These are phyloP conservation scores for Entamoeba dispar DNA, from an alignment of 208 protist genomes.

Conservation along the genomic window DNA sequence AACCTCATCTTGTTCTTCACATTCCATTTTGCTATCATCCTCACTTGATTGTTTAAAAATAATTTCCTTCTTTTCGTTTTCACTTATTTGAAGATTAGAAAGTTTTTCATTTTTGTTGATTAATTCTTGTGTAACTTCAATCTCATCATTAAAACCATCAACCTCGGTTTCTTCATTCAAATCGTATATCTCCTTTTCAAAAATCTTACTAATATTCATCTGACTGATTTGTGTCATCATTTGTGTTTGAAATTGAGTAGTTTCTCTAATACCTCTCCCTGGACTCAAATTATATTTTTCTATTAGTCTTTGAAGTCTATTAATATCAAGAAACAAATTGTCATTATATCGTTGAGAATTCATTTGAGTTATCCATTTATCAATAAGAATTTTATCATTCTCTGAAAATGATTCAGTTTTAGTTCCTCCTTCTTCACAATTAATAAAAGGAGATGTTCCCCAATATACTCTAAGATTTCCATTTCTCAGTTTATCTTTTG, in stretches of 20 bases:
- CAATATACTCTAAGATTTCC: not conserved
- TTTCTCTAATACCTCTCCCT: not conserved
- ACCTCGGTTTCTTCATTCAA: not conserved
- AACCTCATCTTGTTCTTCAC: too few species aligned
- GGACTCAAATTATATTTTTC: not conserved
- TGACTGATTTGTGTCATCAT: not conserved
- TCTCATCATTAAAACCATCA: not conserved
- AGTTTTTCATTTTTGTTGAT: not conserved
- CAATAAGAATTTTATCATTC: not conserved
- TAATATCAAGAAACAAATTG: not conserved
- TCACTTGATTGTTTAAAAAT: not conserved
- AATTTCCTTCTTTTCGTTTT: not conserved
- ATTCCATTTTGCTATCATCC: not conserved
- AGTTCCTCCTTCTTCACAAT: not conserved
- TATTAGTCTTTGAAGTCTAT: not conserved
- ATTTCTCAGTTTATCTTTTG: not conserved
- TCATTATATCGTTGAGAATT: not conserved
- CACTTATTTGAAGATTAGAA: not conserved
- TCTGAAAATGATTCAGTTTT: not conserved
- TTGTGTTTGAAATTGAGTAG: too few species aligned
- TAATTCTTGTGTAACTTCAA: not conserved
- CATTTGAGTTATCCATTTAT: not conserved
- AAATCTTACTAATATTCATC: not conserved
- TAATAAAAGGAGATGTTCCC: not conserved
- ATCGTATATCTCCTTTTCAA: not conserved